Evolutionary conservation across 169 alveolate species (phyloP).

Genomic region (Amoebophrya sp.): DNA sequence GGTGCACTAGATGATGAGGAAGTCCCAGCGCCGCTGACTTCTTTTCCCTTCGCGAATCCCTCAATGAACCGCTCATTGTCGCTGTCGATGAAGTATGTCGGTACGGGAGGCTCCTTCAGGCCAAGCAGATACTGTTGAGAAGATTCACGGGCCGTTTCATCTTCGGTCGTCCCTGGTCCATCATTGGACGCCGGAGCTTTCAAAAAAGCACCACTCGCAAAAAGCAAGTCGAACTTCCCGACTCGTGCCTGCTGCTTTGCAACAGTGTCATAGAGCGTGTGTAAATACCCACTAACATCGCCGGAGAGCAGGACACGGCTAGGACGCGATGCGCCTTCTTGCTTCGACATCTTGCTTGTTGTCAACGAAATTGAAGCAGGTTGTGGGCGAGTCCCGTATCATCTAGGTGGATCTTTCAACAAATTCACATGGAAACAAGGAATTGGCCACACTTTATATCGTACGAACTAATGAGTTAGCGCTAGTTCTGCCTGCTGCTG

Average conservation of each 20-base stretch:
- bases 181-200: no score
- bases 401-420: no score
- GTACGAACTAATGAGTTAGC: no score
- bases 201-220: not conserved
- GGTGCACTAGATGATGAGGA: not conserved
- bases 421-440: no score
- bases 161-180: no score
- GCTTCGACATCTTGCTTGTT: no score
- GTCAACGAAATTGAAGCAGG: no score
- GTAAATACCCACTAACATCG: not conserved
- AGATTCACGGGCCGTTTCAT: not conserved
- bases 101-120: not conserved
- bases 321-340: not conserved
- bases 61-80: slow-evolving; percentile 12
- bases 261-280: not conserved
- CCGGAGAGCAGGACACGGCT: not conserved
- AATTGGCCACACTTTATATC: no score
- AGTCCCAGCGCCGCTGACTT: not conserved
- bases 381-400: no score
- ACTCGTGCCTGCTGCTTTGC: not conserved
- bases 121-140: not conserved
- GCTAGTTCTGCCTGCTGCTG: no score
- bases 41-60: not conserved
- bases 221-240: not conserved
- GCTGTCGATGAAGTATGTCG: not conserved